A percentile compares a stretch with the other conserved stretches of the same genome.
These are phyloP conservation scores for Termitomyces heimii DNA, from an alignment of 768 basidiomycete species.

Conservation along the genomic window DNA sequence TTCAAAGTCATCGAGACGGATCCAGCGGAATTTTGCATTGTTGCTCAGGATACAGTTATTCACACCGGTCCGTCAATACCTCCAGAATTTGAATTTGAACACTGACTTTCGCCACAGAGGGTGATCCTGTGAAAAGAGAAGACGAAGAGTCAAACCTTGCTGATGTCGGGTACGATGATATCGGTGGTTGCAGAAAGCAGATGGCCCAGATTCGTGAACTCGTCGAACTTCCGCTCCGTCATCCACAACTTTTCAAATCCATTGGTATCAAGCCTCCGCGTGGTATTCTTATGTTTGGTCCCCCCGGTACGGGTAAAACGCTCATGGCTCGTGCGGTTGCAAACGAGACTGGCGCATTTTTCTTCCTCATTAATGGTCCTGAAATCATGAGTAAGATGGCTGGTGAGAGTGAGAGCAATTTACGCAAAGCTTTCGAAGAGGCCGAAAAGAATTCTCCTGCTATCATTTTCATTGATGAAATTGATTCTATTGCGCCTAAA, in stretches of 20 bases:
- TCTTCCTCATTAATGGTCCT: constrained; percentile 99
- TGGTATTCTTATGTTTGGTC: constrained; percentile 97
- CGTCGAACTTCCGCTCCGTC: constrained; percentile 94
- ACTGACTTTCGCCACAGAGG: constrained; percentile 50
- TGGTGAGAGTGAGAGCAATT: constrained; percentile 95
- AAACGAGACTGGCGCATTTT: constrained; percentile 99
- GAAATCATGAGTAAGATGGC: constrained; percentile 99
- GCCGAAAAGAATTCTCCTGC: constrained; percentile 99
- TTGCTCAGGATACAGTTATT: constrained; percentile 98
- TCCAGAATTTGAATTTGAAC: constrained; percentile 1
- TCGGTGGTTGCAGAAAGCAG: constrained; percentile 98
- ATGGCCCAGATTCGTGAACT: constrained; percentile 99
- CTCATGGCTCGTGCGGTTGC: constrained; percentile 99
- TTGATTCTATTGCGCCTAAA: constrained; percentile 98
- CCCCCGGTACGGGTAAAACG: constrained; percentile 99
- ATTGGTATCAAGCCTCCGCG: constrained; percentile 99
- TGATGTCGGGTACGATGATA: constrained; percentile 98
- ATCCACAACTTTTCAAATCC: constrained; percentile 99
- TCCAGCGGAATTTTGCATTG: constrained; percentile 97
- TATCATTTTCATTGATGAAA: constrained; percentile 99
- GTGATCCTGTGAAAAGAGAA: constrained; percentile 97
- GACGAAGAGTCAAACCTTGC: constrained; percentile 96
- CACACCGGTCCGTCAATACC: constrained; percentile 58
- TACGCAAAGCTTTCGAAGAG: constrained; percentile 98
- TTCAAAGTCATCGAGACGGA: constrained; percentile 99